Evolutionary conservation across 768 basidiomycete genomes (phyloP).

Genomic region (Mycena sanguinolenta): DNA sequence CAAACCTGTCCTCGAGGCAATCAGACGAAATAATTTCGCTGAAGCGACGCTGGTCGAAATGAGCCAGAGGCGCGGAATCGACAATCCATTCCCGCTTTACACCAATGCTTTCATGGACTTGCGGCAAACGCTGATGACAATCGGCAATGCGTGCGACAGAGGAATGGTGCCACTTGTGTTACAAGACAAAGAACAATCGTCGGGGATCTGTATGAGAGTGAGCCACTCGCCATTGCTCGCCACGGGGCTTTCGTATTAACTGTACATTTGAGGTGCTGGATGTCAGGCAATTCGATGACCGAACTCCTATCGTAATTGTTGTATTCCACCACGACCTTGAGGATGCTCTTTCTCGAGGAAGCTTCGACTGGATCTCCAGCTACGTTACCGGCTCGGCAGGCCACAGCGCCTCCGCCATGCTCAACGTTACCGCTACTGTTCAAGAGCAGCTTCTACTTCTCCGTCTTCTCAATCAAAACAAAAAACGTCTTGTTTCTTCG

Average conservation of each 20-base stretch:
- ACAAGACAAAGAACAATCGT: slow-evolving; percentile 18
- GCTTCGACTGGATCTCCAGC: slow-evolving; percentile 6
- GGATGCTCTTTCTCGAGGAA: slow-evolving; percentile 15
- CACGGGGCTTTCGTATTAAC: not conserved
- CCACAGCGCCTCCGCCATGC: not conserved
- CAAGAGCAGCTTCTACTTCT: slow-evolving; percentile 35
- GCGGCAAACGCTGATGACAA: slow-evolving; percentile 28
- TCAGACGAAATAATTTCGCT: slow-evolving; percentile 11
- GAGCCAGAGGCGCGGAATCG: slow-evolving; percentile 1
- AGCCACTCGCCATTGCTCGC: not conserved
- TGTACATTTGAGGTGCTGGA: slow-evolving; percentile 7
- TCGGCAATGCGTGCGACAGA: slow-evolving; percentile 18
- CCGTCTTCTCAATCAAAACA: slow-evolving; percentile 31
- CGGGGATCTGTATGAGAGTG: slow-evolving; percentile 30
- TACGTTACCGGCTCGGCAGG: not conserved
- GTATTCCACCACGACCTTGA: slow-evolving; percentile 14
- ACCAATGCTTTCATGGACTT: slow-evolving; percentile 26
- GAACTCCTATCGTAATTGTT: slow-evolving; percentile 19
- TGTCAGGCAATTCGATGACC: slow-evolving; percentile 25
- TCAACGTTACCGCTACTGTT: slow-evolving; percentile 26
- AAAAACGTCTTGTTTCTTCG: slow-evolving; percentile 21
- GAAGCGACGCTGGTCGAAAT: slow-evolving; percentile 20
- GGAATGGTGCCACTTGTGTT: slow-evolving; percentile 4
- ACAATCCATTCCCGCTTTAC: slow-evolving; percentile 22
- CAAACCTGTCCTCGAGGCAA: slow-evolving; percentile 14